Evolutionary conservation across 2,329 filamentous ascomycete genomes (phyloP).

Genomic region (Arachnopeziza araneosa): DNA sequence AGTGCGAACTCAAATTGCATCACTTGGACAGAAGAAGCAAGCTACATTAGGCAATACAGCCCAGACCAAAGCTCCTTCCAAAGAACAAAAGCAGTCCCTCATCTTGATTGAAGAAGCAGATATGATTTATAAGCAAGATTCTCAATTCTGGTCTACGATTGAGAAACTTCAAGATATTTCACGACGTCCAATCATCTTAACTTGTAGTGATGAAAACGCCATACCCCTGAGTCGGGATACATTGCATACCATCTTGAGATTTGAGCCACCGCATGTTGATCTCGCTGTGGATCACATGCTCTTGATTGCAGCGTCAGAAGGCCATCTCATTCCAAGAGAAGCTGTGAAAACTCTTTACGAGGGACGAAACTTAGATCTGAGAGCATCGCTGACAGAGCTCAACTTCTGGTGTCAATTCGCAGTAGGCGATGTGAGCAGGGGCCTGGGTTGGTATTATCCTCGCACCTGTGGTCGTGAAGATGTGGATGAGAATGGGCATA

Average conservation of each 20-base stretch:
- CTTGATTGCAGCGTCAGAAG: constrained; percentile 79
- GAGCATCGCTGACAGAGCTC: constrained; percentile 76
- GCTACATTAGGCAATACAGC: background rate
- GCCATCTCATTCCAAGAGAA: constrained; percentile 66
- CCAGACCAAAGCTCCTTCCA: background rate
- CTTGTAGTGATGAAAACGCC: constrained; percentile 87
- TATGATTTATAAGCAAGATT: constrained; percentile 90
- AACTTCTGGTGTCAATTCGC: constrained; percentile 98
- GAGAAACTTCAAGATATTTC: constrained; percentile 73
- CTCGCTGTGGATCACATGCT: constrained; percentile 76
- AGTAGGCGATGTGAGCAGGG: constrained; percentile 81
- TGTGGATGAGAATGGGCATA: constrained; percentile 59
- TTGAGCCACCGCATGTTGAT: constrained; percentile 59
- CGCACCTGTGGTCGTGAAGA: constrained; percentile 64
- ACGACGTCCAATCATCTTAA: constrained; percentile 88
- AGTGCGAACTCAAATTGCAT: background rate
- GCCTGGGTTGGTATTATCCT: constrained; percentile 83
- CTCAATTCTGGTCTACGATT: constrained; percentile 86
- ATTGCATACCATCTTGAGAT: constrained; percentile 80
- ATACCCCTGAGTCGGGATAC: constrained; percentile 68
- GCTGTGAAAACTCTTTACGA: constrained; percentile 67
- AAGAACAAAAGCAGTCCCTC: constrained; percentile 79
- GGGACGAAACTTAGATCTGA: constrained; percentile 65
- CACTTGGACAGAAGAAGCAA: background rate
- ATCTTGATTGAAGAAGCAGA: constrained; percentile 94